Conservation (phyloP, 1,284 basidiomycete species). For the Vanrija humicola region DNA sequence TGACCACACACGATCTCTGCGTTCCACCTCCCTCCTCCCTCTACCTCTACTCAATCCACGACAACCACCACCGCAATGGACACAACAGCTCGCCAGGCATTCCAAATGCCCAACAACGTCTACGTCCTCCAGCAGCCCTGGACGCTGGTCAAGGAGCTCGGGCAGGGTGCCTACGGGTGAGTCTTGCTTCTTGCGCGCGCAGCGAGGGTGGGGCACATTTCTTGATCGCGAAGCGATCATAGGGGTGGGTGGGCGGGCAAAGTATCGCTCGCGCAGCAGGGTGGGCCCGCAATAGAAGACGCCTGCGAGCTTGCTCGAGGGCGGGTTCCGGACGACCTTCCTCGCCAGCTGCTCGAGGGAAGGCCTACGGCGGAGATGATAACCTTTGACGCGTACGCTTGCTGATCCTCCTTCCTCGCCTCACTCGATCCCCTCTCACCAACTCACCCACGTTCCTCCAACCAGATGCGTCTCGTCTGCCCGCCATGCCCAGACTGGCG, state of each 20-base stretch:
- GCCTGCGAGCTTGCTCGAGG: too few relatives aligned
- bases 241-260: too few relatives aligned
- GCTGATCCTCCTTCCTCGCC: neutral
- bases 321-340: too few relatives aligned
- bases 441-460: neutral
- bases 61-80: constrained; percentile 37
- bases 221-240: too few relatives aligned
- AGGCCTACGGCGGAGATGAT: too few relatives aligned
- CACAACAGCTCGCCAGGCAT: constrained; percentile 45
- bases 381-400: neutral
- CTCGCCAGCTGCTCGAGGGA: too few relatives aligned
- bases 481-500: constrained; percentile 73
- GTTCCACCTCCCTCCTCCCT: too few relatives aligned
- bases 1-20: too few relatives aligned
- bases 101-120: constrained; percentile 46
- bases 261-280: too few relatives aligned
- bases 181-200: constrained; percentile 3
- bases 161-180: constrained; percentile 82
- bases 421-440: neutral
- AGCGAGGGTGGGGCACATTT: too few relatives aligned
- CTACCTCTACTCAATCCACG: too few relatives aligned
- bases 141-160: constrained; percentile 89
- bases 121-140: constrained; percentile 83
- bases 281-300: too few relatives aligned
- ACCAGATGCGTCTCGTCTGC: constrained; percentile 73